A percentile compares a stretch with the other conserved stretches of the same genome.
These are phyloP conservation scores for Panellus pusillus DNA, from an alignment of 768 basidiomycete genomes.

Conservation along the genomic window DNA sequence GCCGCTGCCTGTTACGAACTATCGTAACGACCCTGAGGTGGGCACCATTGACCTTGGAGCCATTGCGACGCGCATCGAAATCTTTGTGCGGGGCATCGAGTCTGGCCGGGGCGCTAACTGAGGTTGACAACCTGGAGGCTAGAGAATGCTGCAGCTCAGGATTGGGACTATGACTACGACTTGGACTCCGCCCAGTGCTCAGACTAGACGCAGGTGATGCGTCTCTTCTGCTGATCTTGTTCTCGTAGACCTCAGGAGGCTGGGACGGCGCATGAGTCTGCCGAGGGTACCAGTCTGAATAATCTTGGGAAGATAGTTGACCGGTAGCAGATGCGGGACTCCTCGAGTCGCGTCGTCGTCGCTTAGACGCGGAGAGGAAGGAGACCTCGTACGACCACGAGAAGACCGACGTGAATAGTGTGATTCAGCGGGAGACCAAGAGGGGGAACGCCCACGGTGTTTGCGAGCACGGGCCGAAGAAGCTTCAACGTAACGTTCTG, in stretches of 20 bases:
- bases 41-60: conserved; percentile 39
- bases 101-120: conserved; percentile 37
- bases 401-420: conserved; percentile 64
- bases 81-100: not conserved
- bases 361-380: conserved; percentile 59
- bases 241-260: conserved; percentile 24
- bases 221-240: conserved; percentile 42
- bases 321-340: conserved; percentile 43
- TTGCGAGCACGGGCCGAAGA: conserved; percentile 48
- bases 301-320: conserved; percentile 49
- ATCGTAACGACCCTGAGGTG: conserved; percentile 26
- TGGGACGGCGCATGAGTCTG: conserved; percentile 21
- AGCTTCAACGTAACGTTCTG: conserved; percentile 38
- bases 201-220: conserved; percentile 54
- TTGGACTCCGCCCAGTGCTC: conserved; percentile 58
- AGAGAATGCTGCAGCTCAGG: conserved; percentile 53
- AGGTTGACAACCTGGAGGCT: conserved; percentile 49
- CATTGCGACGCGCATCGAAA: conserved; percentile 29
- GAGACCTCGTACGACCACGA: conserved; percentile 63
- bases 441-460: conserved; percentile 40
- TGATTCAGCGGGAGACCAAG: conserved; percentile 66
- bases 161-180: conserved; percentile 52
- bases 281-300: conserved; percentile 33
- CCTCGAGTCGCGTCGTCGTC: conserved; percentile 45
- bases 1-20: conserved; percentile 16